A percentile compares a stretch with the other conserved stretches of the same genome.
Conservation (phyloP, 2,329 filamentous ascomycete species). For the Mollisia scopiformis region DNA sequence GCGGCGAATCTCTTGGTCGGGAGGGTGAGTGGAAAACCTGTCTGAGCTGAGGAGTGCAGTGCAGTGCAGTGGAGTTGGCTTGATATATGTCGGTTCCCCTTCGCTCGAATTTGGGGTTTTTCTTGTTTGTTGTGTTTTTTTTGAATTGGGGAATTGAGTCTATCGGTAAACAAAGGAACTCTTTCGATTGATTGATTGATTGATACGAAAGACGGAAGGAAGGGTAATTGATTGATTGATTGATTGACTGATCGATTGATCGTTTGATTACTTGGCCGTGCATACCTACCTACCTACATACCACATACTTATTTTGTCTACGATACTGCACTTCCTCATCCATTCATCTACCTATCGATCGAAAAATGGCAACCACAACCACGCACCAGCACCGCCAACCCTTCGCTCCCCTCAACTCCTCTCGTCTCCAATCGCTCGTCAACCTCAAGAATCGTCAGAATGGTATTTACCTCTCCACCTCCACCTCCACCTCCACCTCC, state of each 20-base stretch:
- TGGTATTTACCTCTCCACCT: constrained; percentile 47
- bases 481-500: constrained; percentile 8
- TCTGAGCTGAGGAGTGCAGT: too few relatives aligned
- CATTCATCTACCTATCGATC: background rate
- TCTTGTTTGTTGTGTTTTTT: background rate
- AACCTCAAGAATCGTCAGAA: constrained; percentile 80
- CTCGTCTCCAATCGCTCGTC: constrained; percentile 71
- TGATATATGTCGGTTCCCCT: constrained; percentile 24
- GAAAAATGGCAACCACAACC: constrained; percentile 33
- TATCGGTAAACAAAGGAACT: background rate
- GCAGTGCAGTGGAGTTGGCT: background rate
- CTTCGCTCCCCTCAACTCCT: constrained; percentile 72
- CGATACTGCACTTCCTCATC: too few relatives aligned
- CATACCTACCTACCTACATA: too few relatives aligned
- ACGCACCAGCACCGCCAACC: constrained; percentile 59
- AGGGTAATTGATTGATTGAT: background rate
- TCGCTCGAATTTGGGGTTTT: background rate
- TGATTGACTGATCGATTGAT: background rate
- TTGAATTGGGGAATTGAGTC: background rate
- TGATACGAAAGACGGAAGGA: background rate
- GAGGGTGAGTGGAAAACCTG: too few relatives aligned
- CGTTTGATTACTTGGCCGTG: too few relatives aligned
- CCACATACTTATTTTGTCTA: too few relatives aligned
- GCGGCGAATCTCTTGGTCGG: too few relatives aligned
- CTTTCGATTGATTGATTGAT: background rate